These are phyloP conservation scores for Ascoidea asiatica DNA, from an alignment of 805 yeast genomes.

Conservation along the genomic window DNA sequence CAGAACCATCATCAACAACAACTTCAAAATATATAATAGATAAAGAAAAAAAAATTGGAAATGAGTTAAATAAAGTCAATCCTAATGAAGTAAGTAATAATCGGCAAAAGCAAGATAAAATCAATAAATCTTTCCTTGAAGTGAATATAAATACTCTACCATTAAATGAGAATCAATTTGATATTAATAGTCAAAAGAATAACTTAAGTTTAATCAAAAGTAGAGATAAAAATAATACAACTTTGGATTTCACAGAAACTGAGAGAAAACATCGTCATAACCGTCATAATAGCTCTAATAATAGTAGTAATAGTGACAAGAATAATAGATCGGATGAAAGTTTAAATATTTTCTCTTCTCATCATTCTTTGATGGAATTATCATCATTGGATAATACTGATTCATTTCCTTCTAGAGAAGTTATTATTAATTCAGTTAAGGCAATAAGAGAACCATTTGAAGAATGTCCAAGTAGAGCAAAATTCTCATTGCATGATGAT, in stretches of 20 bases:
- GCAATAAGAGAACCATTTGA: constrained; percentile 3
- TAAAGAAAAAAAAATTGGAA: background rate
- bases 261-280: no score
- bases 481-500: constrained; percentile 3
- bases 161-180: constrained; percentile 6
- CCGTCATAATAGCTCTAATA: no score
- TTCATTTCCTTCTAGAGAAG: constrained; percentile 7
- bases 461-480: background rate
- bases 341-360: no score
- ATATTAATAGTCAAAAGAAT: constrained; percentile 11
- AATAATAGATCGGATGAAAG: background rate
- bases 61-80: background rate
- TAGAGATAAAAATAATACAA: no score
- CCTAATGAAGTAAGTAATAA: background rate
- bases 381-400: constrained; percentile 8
- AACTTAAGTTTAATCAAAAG: constrained; percentile 10
- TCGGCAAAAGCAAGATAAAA: background rate
- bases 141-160: background rate
- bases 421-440: constrained; percentile 6
- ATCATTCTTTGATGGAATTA: constrained; percentile 15
- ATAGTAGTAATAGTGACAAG: background rate
- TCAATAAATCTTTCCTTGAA: background rate
- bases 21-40: constrained; percentile 1
- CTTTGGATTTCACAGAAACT: no score
- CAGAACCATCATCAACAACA: constrained; percentile 6